Percentiles rank a stretch among this genome's conserved stretches.
These are phyloP conservation scores for Dactylella cylindrospora DNA, from an alignment of 2,329 filamentous ascomycete genomes.

Conservation along the genomic window DNA sequence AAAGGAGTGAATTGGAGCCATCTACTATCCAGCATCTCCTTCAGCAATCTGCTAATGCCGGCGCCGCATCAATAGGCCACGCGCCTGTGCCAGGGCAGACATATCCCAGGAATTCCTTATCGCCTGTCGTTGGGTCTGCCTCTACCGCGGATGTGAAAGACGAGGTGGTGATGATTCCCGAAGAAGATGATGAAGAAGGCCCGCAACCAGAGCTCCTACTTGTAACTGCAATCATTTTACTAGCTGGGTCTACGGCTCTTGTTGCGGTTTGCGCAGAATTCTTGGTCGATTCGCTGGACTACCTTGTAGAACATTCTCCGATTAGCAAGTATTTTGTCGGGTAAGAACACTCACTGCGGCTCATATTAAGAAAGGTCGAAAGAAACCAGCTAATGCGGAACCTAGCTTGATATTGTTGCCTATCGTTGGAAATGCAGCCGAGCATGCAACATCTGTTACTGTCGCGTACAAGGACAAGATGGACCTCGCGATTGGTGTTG, in stretches of 20 bases:
- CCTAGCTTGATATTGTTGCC: constrained; percentile 58
- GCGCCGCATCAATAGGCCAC: constrained; percentile 23
- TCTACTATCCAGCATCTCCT: constrained; percentile 38
- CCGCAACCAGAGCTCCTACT: constrained; percentile 75
- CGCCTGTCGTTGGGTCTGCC: constrained; percentile 11
- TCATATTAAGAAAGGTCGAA: background rate
- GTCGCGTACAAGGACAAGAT: constrained; percentile 62
- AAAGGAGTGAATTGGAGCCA: constrained; percentile 49
- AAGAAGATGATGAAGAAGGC: constrained; percentile 67
- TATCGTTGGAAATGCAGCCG: constrained; percentile 61
- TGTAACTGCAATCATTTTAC: constrained; percentile 69
- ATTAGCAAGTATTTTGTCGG: constrained; percentile 62
- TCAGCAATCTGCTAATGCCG: constrained; percentile 32
- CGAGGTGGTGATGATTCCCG: constrained; percentile 50
- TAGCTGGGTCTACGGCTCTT: constrained; percentile 71
- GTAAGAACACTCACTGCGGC: constrained; percentile 6
- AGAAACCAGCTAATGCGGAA: background rate
- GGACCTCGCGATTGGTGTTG: constrained; percentile 61
- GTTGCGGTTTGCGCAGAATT: constrained; percentile 72
- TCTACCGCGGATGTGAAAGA: constrained; percentile 42
- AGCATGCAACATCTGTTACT: constrained; percentile 60
- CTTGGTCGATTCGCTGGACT: constrained; percentile 60
- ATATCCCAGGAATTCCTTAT: constrained; percentile 19
- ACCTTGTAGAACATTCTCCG: constrained; percentile 57
- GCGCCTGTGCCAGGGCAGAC: constrained; percentile 14